Conservation (phyloP, 2,329 filamentous ascomycete genomes). For the Fonsecaea monophora region DNA sequence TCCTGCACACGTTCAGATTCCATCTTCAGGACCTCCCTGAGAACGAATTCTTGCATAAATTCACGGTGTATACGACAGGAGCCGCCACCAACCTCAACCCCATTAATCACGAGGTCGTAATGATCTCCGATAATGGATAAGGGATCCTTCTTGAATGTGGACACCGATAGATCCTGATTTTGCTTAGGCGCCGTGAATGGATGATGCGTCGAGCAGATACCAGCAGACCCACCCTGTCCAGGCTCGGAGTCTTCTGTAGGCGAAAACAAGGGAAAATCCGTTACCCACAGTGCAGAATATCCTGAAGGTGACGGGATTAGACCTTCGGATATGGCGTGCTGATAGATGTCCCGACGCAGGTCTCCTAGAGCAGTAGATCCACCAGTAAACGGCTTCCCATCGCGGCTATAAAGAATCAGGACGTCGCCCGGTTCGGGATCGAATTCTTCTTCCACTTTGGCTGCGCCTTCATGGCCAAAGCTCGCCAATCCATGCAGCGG, state of each 20-base stretch:
- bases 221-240: constrained; percentile 80
- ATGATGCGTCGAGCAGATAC: constrained; percentile 88
- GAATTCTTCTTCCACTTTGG: constrained; percentile 61
- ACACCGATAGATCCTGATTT: constrained; percentile 71
- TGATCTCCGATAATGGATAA: constrained; percentile 79
- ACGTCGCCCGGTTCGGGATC: constrained; percentile 74
- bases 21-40: constrained; percentile 85
- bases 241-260: constrained; percentile 69
- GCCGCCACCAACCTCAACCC: constrained; percentile 90
- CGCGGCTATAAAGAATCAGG: constrained; percentile 79
- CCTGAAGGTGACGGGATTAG: constrained; percentile 59
- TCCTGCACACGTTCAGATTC: constrained; percentile 72
- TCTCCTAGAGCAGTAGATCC: constrained; percentile 74
- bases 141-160: constrained; percentile 69
- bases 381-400: constrained; percentile 68
- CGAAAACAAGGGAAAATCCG: constrained; percentile 90
- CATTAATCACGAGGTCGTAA: constrained; percentile 96
- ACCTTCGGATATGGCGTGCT: constrained; percentile 68
- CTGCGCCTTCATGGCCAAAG: constrained; percentile 74
- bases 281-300: constrained; percentile 83
- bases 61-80: constrained; percentile 90
- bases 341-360: constrained; percentile 73
- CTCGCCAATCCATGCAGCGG: constrained; percentile 79
- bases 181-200: constrained; percentile 90
- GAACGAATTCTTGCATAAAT: constrained; percentile 80